A percentile compares a stretch with the other conserved stretches of the same genome.
These are phyloP conservation scores for Curvularia lunata DNA, from an alignment of 2,329 filamentous ascomycete genomes.

Conservation along the genomic window DNA sequence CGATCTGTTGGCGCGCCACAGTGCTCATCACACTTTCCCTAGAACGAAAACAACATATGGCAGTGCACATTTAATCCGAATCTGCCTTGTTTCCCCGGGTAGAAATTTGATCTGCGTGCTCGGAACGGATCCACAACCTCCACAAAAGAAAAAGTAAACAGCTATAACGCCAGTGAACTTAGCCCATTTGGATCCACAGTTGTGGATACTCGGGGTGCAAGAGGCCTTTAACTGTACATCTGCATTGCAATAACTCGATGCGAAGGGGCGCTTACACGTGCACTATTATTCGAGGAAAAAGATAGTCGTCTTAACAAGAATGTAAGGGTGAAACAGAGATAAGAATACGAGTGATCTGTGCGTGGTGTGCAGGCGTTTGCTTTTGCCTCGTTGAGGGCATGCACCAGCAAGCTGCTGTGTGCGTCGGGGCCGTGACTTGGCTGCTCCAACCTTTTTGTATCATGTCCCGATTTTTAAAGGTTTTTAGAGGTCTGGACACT, in stretches of 20 bases:
- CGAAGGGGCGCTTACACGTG: too few species aligned
- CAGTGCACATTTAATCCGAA: background rate
- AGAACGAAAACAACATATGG: background rate
- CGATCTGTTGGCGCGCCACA: background rate
- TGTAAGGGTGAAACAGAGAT: background rate
- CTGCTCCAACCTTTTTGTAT: background rate
- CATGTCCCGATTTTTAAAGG: background rate
- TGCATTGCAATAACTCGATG: too few species aligned
- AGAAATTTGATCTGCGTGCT: background rate
- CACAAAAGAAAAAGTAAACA: background rate
- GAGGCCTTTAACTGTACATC: too few species aligned
- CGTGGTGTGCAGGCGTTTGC: background rate
- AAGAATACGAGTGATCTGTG: background rate
- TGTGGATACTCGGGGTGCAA: too few species aligned
- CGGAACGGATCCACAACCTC: background rate
- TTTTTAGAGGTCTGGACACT: background rate
- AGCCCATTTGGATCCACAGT: too few species aligned
- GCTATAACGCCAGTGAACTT: background rate
- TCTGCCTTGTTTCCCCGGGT: background rate
- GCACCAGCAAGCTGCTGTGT: background rate
- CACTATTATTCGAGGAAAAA: background rate
- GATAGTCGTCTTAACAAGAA: background rate
- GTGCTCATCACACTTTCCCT: background rate
- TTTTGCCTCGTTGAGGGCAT: background rate
- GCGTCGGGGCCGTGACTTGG: background rate